Percentiles rank a stretch among this genome's conserved stretches.
These are phyloP conservation scores for Hibiscus mutabilis DNA, from an alignment of 345 rosid genomes.

Conservation along the genomic window DNA sequence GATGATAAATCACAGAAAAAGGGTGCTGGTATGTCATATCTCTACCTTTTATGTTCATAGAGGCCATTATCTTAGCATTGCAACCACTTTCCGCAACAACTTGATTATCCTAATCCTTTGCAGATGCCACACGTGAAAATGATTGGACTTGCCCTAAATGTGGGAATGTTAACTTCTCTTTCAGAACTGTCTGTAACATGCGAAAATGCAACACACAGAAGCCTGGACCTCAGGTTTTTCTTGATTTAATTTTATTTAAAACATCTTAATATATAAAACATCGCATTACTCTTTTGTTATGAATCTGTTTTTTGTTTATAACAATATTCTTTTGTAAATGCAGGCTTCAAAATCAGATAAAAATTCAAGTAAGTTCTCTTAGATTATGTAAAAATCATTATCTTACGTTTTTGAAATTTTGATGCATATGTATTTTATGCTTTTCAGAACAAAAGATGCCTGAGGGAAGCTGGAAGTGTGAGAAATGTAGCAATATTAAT, in stretches of 20 bases:
- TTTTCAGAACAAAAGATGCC: conserved; percentile 87
- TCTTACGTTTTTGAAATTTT: conserved; percentile 13
- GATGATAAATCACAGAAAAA: conserved; percentile 72
- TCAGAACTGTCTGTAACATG: conserved; percentile 94
- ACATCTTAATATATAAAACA: background rate
- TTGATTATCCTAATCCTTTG: conserved; percentile 2
- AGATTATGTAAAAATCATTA: background rate
- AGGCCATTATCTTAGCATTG: background rate
- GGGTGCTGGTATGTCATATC: conserved; percentile 37
- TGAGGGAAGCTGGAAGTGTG: conserved; percentile 99
- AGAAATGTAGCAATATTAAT: conserved; percentile 84
- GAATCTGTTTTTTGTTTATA: conserved; percentile 1
- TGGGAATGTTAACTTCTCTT: conserved; percentile 93
- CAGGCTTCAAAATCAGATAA: conserved; percentile 72
- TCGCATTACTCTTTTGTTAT: background rate
- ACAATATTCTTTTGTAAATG: conserved; percentile 27
- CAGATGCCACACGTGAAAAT: conserved; percentile 85
- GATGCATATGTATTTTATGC: conserved; percentile 21
- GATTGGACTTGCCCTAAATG: conserved; percentile 99
- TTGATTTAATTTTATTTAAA: background rate
- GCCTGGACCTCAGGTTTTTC: conserved; percentile 90
- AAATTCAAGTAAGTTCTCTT: conserved; percentile 59
- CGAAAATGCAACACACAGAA: conserved; percentile 96
- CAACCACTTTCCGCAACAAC: background rate
- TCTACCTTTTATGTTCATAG: background rate